Evolutionary conservation across 805 yeast species (phyloP), one percentile per base, ranked within the genome.

Genomic region (Scheffersomyces lignosus): DNA sequence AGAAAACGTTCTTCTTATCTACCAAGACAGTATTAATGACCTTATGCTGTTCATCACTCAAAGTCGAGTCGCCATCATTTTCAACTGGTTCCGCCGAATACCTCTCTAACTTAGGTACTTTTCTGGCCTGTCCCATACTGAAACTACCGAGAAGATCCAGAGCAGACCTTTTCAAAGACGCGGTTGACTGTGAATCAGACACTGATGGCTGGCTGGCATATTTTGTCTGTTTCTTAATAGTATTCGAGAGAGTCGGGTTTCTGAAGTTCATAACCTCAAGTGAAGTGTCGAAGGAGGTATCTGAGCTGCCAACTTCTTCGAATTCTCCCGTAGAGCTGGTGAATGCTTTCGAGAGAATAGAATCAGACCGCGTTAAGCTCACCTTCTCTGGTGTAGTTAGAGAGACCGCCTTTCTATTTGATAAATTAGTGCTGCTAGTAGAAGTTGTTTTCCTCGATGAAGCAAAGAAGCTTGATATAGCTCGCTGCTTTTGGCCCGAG

Each of bases 1-100:
- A 85, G 47, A 86, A 86, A 1, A 86, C 70, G 44, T 75, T 83
- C 29, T 64, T 51, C 2, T 73, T 69, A 15, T 72, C 71, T 12
- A 69, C 59, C 5, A 83, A 69, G 6, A 81, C 80, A 9, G 72
- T 54, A 15, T 73, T 66, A 5, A 84, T 46, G 5, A 86, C 77
- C 15, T 51, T 47, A 4, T 45, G 25, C 54, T 78, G 83, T 38
- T 76, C 81, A 3, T 51, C 56, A 45, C 69, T 52, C 28, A 59
- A 40, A 3, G 38, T 10, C 18, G 34, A 15, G 12, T 15, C 31
- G 31, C 26, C 9, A 34, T 35, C 9, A 13, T 12, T 7, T 4
- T 14, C 27, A 4, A 20, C 24, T 20, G 10, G 7, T 28, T 17
- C 18, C 13, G 28, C 4, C 18, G 50, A 27, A 56, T 31, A n/a